Percentiles rank a stretch among this genome's conserved stretches.
phyloP scores from a whole-genome alignment of 768 basidiomycete genomes.

The Cyclocybe cylindracea region DNA sequence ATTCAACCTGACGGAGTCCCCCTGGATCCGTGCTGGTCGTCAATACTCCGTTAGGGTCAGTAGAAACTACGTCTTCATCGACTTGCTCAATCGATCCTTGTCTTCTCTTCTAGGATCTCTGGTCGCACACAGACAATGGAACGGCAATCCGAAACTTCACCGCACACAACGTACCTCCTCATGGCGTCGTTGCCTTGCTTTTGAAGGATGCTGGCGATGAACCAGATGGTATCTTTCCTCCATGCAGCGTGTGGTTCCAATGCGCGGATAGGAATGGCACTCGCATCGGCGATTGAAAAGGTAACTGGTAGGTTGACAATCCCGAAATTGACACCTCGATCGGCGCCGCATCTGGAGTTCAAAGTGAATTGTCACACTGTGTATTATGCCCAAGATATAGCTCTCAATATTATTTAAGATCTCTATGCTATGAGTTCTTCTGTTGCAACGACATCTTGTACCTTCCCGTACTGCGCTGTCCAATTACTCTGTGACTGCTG shows the following conservation, averaged over 20 bases:
- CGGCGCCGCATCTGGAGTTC: not conserved
- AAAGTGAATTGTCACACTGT: not conserved
- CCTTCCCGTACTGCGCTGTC: too few species aligned
- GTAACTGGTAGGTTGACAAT: too few species aligned
- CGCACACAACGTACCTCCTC: constrained; percentile 53
- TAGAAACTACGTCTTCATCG: not conserved
- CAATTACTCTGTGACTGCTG: too few species aligned
- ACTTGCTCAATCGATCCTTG: not conserved
- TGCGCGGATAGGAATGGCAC: constrained; percentile 55
- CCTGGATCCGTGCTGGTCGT: constrained; percentile 67
- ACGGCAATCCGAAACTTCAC: constrained; percentile 64
- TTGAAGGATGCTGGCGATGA: constrained; percentile 69
- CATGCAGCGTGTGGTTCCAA: constrained; percentile 50
- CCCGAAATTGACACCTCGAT: too few species aligned
- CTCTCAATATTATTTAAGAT: too few species aligned
- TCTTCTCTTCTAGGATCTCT: constrained; percentile 54
- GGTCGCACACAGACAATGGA: constrained; percentile 71
- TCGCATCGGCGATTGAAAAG: constrained; percentile 23
- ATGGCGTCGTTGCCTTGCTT: constrained; percentile 71
- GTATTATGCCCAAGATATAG: not conserved
- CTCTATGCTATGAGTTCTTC: too few species aligned
- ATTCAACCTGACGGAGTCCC: constrained; percentile 68
- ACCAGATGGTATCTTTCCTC: constrained; percentile 54
- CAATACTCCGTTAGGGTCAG: constrained; percentile 63
- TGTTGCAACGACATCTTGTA: too few species aligned